These are phyloP conservation scores for Trypanosoma melophagium DNA, from an alignment of 208 protist species.

Conservation along the genomic window DNA sequence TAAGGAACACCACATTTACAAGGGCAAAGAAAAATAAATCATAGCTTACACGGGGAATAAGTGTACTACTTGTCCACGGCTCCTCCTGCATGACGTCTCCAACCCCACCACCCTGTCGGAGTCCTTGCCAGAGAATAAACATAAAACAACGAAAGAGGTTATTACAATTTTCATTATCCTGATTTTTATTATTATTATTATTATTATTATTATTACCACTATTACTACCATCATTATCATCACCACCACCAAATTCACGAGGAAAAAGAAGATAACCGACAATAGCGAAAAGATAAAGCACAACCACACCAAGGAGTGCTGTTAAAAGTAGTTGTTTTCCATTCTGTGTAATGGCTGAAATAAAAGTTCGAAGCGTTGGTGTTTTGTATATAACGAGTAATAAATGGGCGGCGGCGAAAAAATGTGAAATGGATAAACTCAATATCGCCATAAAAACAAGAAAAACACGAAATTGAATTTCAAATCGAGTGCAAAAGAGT, in stretches of 20 bases:
- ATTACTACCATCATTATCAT: slow-evolving; percentile 37
- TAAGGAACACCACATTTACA: slow-evolving; percentile 92
- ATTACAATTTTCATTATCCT: slow-evolving; percentile 51
- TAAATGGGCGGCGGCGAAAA: slow-evolving; percentile 78
- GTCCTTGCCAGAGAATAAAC: slow-evolving; percentile 73
- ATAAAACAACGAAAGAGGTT: slow-evolving; percentile 72
- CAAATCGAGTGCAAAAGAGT: slow-evolving; percentile 49
- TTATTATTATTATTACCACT: slow-evolving; percentile 27
- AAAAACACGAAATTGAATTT: slow-evolving; percentile 52
- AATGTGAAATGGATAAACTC: slow-evolving; percentile 58
- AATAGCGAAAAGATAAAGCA: slow-evolving; percentile 84
- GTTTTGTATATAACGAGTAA: slow-evolving; percentile 74
- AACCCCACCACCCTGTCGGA: slow-evolving; percentile 77
- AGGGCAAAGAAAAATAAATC: slow-evolving; percentile 93
- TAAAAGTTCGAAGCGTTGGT: slow-evolving; percentile 70
- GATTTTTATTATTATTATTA: slow-evolving; percentile 3
- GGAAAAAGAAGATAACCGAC: slow-evolving; percentile 71
- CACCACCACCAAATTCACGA: slow-evolving; percentile 42
- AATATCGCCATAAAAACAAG: slow-evolving; percentile 55
- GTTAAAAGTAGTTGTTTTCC: slow-evolving; percentile 74
- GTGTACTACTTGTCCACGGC: slow-evolving; percentile 47
- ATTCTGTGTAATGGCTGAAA: slow-evolving; percentile 80
- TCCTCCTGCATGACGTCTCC: slow-evolving; percentile 76
- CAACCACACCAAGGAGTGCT: slow-evolving; percentile 61
- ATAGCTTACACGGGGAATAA: slow-evolving; percentile 64